Base-by-base conservation (phyloP, 1,284 basidiomycete genomes). In the Dichomitus squalens region DNA sequence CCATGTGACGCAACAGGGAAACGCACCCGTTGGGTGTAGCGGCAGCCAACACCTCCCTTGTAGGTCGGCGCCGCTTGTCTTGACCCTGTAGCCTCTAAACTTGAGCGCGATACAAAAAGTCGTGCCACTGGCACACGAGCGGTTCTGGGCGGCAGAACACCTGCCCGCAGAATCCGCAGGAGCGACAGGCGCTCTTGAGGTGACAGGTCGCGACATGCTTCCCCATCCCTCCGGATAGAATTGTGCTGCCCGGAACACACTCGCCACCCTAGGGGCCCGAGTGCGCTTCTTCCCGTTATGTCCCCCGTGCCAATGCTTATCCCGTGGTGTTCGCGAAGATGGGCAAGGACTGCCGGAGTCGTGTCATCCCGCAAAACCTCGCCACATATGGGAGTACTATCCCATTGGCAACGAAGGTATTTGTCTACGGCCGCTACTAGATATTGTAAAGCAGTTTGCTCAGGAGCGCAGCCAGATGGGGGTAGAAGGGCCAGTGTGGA, bases 181-280 rank as follows among this genome's bases (percentile, higher is more conserved):
- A 29, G 12, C 34, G 35, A 14, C 57, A 34, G 12, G 57, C 58
- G 27, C 47, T 59, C 48, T 53, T 54, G 9, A 64, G 46, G 40
- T 64, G 62, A 14, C 59, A 59, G 16, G 58, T 49, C 36, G 62
- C 62, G 36, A 64, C 47, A 31, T 64, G 62, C 41, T 64, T 64
- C 16, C 56, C 59, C 52, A 59, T 60, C 46, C 62, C 60, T 6
- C 46, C 52, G 5, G 49, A 27, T 1, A 50, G 55, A n/a, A 56
- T 50, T n/a, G 11, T 18, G 18, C 29, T 56, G 49, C 16, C 35
- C 25, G 5, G 48, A 36, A 9, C 40, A n/a, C 55, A 56, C 16
- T 43, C 25, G 14, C 49, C 55, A 20, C 36, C 55, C 55, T 49
- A 56, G 49, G 47, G 49, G 43, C 55, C 3, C 34, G 49, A 21